phyloP scores from a whole-genome alignment of 2,329 filamentous ascomycete species.

The Parascedosporium putredinis region DNA sequence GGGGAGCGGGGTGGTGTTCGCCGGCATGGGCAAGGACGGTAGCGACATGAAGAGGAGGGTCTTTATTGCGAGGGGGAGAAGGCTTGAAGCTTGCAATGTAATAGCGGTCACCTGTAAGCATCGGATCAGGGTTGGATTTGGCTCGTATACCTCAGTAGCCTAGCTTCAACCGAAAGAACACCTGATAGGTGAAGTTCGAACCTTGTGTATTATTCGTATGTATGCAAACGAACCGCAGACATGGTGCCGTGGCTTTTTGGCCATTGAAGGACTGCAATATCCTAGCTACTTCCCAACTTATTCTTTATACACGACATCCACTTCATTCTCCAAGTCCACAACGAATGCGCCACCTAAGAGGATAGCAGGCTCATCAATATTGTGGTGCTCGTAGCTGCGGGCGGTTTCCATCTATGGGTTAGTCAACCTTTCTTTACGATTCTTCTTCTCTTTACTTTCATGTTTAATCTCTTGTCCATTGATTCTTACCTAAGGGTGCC shows the following conservation, averaged over 20 bases:
- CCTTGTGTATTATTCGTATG: no score
- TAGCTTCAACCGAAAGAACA: no score
- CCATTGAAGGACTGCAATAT: background rate
- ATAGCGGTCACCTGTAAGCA: no score
- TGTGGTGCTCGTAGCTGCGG: conserved; percentile 67
- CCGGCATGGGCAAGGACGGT: conserved; percentile 21
- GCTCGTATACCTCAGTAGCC: no score
- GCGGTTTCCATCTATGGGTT: conserved; percentile 3
- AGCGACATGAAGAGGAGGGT: conserved; percentile 30
- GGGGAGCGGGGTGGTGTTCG: conserved; percentile 37
- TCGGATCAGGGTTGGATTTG: no score
- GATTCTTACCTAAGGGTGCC: conserved; percentile 60
- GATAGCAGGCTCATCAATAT: conserved; percentile 67
- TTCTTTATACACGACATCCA: conserved; percentile 11
- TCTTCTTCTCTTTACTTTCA: no score
- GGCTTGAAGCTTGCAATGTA: background rate
- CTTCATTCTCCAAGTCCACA: conserved; percentile 27
- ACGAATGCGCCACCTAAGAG: conserved; percentile 64
- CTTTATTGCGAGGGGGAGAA: conserved; percentile 18
- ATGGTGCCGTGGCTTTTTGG: background rate
- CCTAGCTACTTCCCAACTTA: background rate
- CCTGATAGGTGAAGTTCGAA: no score
- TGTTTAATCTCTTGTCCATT: background rate
- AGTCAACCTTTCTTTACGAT: no score
- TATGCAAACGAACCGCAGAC: background rate